Evolutionary conservation across 2,329 filamentous ascomycete species (phyloP).

Genomic region (Tolypocladium tundrense): DNA sequence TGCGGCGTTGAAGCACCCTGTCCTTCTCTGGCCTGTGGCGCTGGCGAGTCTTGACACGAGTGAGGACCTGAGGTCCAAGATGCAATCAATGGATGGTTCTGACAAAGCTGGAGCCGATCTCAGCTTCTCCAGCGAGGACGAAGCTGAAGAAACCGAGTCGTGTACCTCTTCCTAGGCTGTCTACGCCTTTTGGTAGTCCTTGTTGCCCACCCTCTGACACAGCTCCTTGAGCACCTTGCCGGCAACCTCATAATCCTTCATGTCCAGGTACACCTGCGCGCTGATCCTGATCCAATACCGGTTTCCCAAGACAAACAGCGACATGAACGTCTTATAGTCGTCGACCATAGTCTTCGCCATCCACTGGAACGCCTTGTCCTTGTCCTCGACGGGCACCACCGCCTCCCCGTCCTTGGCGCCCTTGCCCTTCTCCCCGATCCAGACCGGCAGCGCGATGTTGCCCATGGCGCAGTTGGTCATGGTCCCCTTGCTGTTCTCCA

Average conservation of each 20-base stretch:
- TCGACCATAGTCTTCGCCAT: constrained; percentile 41
- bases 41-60: neutral
- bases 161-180: no score
- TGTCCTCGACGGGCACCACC: constrained; percentile 20
- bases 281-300: constrained; percentile 64
- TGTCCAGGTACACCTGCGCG: constrained; percentile 75
- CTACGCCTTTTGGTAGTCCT: constrained; percentile 17
- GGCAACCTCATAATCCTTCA: constrained; percentile 66
- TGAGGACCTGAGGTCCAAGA: neutral
- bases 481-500: constrained; percentile 55
- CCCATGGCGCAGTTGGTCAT: constrained; percentile 58
- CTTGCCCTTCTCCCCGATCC: constrained; percentile 14
- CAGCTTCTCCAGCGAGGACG: no score
- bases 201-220: constrained; percentile 27
- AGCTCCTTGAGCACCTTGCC: constrained; percentile 46
- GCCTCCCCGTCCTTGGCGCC: constrained; percentile 16
- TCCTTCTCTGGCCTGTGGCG: neutral
- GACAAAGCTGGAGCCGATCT: no score
- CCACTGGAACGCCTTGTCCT: constrained; percentile 41
- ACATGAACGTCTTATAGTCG: constrained; percentile 63
- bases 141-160: no score
- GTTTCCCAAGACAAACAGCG: constrained; percentile 49
- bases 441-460: constrained; percentile 65
- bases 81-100: no score
- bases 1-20: neutral